A percentile compares a stretch with the other conserved stretches of the same genome.
Evolutionary conservation across 345 rosid genomes (phyloP).

Genomic region (Schrenkiella parvula): DNA sequence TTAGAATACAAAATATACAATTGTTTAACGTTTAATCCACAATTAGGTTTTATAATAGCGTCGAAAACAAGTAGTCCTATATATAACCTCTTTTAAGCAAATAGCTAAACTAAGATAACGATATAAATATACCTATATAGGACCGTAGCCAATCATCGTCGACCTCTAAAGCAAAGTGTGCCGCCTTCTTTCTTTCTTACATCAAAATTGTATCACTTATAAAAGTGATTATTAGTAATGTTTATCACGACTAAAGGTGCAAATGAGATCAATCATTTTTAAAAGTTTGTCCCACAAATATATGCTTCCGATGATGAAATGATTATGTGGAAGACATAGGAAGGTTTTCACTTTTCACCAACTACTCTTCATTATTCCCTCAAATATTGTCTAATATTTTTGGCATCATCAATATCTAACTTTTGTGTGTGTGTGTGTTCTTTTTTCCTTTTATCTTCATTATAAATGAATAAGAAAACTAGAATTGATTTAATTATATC

Average conservation of each 20-base stretch:
- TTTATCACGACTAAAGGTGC: slow-evolving; percentile 2
- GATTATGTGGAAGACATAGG: slow-evolving; percentile 33
- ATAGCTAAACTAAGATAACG: neutral
- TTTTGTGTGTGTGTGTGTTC: neutral
- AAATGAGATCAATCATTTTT: slow-evolving; percentile 8
- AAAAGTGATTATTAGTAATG: slow-evolving; percentile 24
- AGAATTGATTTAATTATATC: neutral
- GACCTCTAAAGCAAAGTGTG: slow-evolving; percentile 21
- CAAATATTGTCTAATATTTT: slow-evolving; percentile 2
- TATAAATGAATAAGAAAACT: neutral
- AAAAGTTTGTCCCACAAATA: slow-evolving; percentile 16
- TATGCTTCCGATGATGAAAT: slow-evolving; percentile 36
- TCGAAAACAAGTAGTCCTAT: neutral
- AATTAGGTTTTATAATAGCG: neutral
- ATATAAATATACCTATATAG: neutral
- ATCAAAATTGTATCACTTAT: neutral
- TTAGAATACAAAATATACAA: neutral
- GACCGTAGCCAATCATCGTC: slow-evolving; percentile 2
- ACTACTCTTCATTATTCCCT: slow-evolving; percentile 15
- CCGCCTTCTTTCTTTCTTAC: slow-evolving; percentile 15
- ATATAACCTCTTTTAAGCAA: neutral
- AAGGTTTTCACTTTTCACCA: slow-evolving; percentile 30
- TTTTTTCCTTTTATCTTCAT: neutral
- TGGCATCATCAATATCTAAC: slow-evolving; percentile 12
- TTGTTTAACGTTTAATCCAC: neutral